A percentile compares a stretch with the other conserved stretches of the same genome.
Evolutionary conservation across 2,329 filamentous ascomycete species (phyloP).

Genomic region (Venturiaceae sp.): DNA sequence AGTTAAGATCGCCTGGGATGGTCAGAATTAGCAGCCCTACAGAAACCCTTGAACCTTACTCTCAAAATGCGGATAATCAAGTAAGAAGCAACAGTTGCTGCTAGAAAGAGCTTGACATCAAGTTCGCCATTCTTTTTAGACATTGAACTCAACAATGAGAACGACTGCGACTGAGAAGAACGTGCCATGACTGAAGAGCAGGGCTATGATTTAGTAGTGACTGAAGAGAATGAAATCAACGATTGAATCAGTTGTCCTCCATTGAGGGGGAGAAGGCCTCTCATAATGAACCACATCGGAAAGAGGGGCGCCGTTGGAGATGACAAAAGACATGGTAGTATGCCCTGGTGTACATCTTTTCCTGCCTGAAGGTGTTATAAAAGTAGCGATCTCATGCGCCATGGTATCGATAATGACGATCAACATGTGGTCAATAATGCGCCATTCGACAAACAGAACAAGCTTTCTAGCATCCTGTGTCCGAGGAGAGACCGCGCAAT

Average conservation of each 20-base stretch:
- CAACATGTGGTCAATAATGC: background rate
- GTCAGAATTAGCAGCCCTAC: background rate
- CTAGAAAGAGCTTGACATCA: background rate
- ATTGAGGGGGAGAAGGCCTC: background rate
- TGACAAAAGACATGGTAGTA: background rate
- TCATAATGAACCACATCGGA: background rate
- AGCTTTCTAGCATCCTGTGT: background rate
- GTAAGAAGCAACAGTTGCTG: background rate
- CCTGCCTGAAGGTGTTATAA: background rate
- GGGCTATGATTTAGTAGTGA: too few species aligned
- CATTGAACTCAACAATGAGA: background rate
- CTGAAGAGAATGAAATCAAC: background rate
- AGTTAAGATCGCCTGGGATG: background rate
- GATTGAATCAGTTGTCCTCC: background rate
- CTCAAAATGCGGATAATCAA: background rate
- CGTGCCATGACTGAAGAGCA: background rate
- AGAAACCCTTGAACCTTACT: too few species aligned
- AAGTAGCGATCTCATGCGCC: background rate
- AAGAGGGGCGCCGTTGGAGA: background rate
- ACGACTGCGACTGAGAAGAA: background rate
- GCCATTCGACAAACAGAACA: background rate
- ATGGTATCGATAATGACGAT: background rate
- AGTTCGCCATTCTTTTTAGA: background rate
- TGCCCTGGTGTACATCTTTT: background rate
- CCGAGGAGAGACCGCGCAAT: background rate